Base-by-base conservation (phyloP, 2,329 filamentous ascomycete species). In the Ophiostoma angusticollis region DNA sequence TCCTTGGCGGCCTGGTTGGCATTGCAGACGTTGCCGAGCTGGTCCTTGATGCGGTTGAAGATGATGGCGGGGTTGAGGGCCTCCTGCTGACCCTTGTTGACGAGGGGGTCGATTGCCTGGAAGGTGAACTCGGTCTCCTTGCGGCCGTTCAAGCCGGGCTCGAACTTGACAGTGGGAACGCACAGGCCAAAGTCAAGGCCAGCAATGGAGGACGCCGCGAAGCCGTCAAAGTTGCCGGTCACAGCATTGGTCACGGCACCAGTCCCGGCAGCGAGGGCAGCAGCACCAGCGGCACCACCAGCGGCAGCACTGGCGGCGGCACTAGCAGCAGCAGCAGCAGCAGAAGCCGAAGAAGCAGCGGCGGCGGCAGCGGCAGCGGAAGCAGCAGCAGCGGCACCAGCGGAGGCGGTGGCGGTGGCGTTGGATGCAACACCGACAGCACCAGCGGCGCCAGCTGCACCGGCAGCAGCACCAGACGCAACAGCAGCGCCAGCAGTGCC, bases 61-160 rank as follows among this genome's bases (percentile, higher is more conserved):
- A 82, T 82, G 64, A 82, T 82, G 62, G 73, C 72, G 41, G 77
- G 77, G 70, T 82, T 81, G 32, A 81, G 63, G 8, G 77, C 76
- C 53, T 81, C 78, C 50, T 74, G 59, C 58, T 82, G 77, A 37
- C 71, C 71, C 52, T 73, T 61, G 46, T 72, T 68, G 42, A 79
- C 68, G 14, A 71, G 58, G 8, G 72, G 60, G 53, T 82, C 78
- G 34, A 68, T 68, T 37, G 79, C 70, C 56, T 78, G 73, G 70
- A 82, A 83, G 36, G 78, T 80, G 58, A 70, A 74, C 57, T 80
- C 77, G 40, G 61, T 64, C 16, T 64, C 64, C 11, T 64, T 58
- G 41, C 75, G 72, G 28, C 68, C 68, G 59, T 65, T 61, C 23
- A 72, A 68, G 14, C 73, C 74, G 41, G 65, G 68, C 46, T 71